Evolutionary conservation across 2,329 filamentous ascomycete species (phyloP), one percentile per base, ranked within the genome.

Genomic region (Xylariaceae sp.): DNA sequence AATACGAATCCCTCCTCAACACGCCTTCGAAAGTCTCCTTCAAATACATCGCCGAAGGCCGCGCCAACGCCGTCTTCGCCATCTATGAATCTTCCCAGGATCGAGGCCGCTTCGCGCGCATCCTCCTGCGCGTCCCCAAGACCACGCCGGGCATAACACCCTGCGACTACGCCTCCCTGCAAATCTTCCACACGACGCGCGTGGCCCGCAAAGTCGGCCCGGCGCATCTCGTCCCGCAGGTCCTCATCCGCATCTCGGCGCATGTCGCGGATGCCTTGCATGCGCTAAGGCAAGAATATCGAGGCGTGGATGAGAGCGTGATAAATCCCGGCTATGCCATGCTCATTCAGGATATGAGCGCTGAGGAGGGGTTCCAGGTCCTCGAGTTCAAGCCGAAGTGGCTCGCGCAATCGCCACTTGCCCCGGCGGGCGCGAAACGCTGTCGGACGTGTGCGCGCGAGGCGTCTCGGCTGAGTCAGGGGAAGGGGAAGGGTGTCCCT

Each of bases 351-450:
- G 88, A 92, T 69, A 92, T 93, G 88, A 82, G 80, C 2, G 76
- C 78, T 23, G 61, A 64, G 17, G 52, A 72, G 52, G 50, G 62
- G 47, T 72, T 77, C 53, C 66, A 73, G 10, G 63, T 88, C 37
- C 76, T 89, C 58, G 88, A 93, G 71, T 88, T 93, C 74, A 94
- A 94, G 71, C 89, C 90, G 11, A 94, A 94, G 74, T 94, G 90
- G 90, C 81, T 94, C 30, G 76, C 80, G 7, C 89, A 92, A 71
- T 92, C 89, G 1, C 88, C 87, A 3, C 85, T 83, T 44, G 89
- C 89, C 0, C 90, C 89, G 1, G 30, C 70, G 0, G 73, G 75
- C 34, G 82, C 88, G 47, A 81, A 77, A 54, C 80, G 88, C 54
- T 94, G 90, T 74, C 84, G 90, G 37, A 91, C 88, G 45, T 94